Evolutionary conservation across 768 basidiomycete species (phyloP).

Genomic region (Bullera alba): DNA sequence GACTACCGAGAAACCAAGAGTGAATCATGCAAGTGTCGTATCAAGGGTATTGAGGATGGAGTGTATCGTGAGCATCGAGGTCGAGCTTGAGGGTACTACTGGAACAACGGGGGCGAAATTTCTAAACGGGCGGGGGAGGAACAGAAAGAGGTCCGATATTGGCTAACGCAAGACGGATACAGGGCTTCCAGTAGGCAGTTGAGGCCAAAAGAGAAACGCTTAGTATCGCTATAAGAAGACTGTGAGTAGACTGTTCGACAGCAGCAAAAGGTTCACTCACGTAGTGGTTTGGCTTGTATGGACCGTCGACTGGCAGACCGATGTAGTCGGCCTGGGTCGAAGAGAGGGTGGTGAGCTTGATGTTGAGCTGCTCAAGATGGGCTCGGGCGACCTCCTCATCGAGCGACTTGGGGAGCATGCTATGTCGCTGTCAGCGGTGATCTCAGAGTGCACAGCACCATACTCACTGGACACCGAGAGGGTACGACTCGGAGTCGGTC

Average conservation of each 20-base stretch:
- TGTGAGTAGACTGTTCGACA: no score
- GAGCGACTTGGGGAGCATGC: conserved; percentile 92
- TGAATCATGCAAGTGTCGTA: no score
- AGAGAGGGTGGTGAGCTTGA: conserved; percentile 69
- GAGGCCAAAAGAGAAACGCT: conserved; percentile 23
- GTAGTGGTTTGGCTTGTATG: conserved; percentile 69
- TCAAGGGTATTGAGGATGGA: no score
- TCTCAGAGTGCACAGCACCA: not conserved
- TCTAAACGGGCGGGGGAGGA: no score
- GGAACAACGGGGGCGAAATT: no score
- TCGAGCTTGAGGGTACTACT: no score
- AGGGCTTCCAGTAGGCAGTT: no score
- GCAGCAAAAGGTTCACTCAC: conserved; percentile 8
- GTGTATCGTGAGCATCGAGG: no score
- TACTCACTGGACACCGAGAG: conserved; percentile 77
- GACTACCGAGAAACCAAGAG: no score
- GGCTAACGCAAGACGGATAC: no score
- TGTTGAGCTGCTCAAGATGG: conserved; percentile 81
- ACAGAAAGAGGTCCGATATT: no score
- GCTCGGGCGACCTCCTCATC: conserved; percentile 99
- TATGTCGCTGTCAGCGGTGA: conserved; percentile 4
- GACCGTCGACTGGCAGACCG: conserved; percentile 76
- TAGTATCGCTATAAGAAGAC: conserved; percentile 17
- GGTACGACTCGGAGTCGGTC: conserved; percentile 86
- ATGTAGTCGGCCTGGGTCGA: conserved; percentile 78